Percentiles rank a stretch among this genome's conserved stretches.
These are phyloP conservation scores for Oryza glaberrima DNA, from an alignment of 176 grass and related monocot species.

Conservation along the genomic window DNA sequence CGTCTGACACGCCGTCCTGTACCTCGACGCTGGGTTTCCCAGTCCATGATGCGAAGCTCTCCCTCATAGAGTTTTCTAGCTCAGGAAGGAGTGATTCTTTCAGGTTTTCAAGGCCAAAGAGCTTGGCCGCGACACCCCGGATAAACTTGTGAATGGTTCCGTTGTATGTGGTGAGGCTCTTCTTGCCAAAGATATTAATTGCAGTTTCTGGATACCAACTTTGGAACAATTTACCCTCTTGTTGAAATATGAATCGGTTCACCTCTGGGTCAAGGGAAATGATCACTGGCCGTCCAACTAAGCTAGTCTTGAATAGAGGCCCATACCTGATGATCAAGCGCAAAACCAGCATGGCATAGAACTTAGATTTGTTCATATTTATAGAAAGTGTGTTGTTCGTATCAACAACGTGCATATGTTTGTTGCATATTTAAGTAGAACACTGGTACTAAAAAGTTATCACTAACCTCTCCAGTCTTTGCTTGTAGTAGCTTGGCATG, in stretches of 20 bases:
- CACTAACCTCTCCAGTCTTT: constrained; percentile 8
- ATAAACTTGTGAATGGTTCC: constrained; percentile 20
- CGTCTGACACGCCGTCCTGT: background rate
- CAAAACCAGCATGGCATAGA: too few relatives aligned
- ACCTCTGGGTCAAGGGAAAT: constrained; percentile 24
- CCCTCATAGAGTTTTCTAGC: background rate
- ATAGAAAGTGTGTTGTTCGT: too few relatives aligned
- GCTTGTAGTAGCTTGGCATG: background rate
- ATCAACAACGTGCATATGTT: background rate
- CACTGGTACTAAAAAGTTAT: background rate
- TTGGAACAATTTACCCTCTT: constrained; percentile 32
- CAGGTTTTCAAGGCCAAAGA: constrained; percentile 25
- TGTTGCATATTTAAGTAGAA: background rate
- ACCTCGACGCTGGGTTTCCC: constrained; percentile 5
- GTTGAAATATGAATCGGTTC: constrained; percentile 37
- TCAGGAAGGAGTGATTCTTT: background rate
- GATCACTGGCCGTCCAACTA: constrained; percentile 8
- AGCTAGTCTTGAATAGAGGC: constrained; percentile 20
- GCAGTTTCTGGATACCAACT: constrained; percentile 19
- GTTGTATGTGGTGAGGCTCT: background rate
- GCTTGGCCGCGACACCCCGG: background rate
- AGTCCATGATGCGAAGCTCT: background rate
- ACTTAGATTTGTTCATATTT: too few relatives aligned
- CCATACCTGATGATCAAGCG: background rate
- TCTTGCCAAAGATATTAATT: constrained; percentile 18